Evolutionary conservation across 2,329 filamentous ascomycete species (phyloP), one percentile per base, ranked within the genome.

Genomic region (Microthyrium microscopicum): DNA sequence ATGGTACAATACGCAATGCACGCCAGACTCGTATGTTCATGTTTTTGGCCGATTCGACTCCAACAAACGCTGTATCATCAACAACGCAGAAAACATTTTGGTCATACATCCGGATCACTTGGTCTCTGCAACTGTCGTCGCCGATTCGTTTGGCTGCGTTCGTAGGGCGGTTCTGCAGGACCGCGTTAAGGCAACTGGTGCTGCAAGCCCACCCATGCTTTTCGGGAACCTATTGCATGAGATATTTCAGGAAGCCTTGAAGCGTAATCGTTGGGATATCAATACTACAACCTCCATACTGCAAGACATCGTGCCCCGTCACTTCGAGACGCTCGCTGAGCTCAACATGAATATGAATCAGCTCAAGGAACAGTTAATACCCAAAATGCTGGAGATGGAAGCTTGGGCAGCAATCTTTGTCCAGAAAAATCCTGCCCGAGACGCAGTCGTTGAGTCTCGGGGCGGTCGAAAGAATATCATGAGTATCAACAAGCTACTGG

Each of bases 201-300:
- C 83, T 42, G 68, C 81, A 3, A 81, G 74, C 28, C 70, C 79
- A 21, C 73, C 85, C 1, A 73, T 93, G 45, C 73, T 95, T 1
- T 95, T 95, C 49, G 89, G 89, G 30, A 89, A 81, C 24, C 77
- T 98, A 37, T 68, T 98, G 11, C 89, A 98, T 51, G 87, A 95
- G 50, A 73, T 95, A 16, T 95, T 98, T 44, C 89, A 98, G 51
- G 77, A 85, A 48, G 84, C 85, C 2, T 59, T 98, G 47, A 73
- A 81, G 49, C 70, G 70, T 3, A 94, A 95, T 49, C 58, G 66
- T 39, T 98, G 89, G 83, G 77, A 80, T 40, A 57, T 68, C 1
- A 52, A 57, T 0, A 91, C 77, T 42, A 59, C 95, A 12, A 60
- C 63, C 20, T 55, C 62, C 1, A 58, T 79, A 13, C 80, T 92